These are phyloP conservation scores for Ogataea salicorniae DNA, from an alignment of 805 yeast species.

Conservation along the genomic window DNA sequence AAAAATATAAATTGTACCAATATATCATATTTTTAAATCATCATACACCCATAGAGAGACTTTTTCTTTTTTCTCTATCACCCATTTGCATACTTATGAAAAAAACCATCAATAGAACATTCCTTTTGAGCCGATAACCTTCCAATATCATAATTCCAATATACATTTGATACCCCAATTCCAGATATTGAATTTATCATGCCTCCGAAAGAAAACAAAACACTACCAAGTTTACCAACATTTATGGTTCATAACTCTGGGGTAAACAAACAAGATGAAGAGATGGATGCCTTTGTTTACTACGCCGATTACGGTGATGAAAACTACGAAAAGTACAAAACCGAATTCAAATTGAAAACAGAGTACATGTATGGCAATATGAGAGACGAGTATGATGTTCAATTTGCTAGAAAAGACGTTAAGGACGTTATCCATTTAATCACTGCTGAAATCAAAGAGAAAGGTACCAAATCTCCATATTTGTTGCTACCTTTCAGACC, in stretches of 20 bases:
- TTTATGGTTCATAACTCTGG: slow-evolving; percentile 8
- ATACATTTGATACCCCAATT: too few relatives aligned
- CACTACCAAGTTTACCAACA: slow-evolving; percentile 24
- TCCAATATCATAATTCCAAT: too few relatives aligned
- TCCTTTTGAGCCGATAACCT: too few relatives aligned
- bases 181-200: neutral
- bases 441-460: slow-evolving; percentile 64
- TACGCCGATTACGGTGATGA: slow-evolving; percentile 24
- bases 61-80: too few relatives aligned
- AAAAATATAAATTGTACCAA: too few relatives aligned
- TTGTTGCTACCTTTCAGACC: slow-evolving; percentile 75
- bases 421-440: slow-evolving; percentile 63
- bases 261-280: slow-evolving; percentile 6
- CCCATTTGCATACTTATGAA: too few relatives aligned
- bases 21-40: too few relatives aligned
- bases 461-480: slow-evolving; percentile 65
- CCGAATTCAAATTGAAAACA: slow-evolving; percentile 24
- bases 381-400: slow-evolving; percentile 26
- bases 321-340: slow-evolving; percentile 24
- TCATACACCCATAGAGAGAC: too few relatives aligned
- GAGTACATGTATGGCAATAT: slow-evolving; percentile 22
- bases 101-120: too few relatives aligned
- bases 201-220: slow-evolving; percentile 11
- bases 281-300: slow-evolving; percentile 27
- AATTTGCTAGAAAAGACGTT: slow-evolving; percentile 60